A percentile compares a stretch with the other conserved stretches of the same genome.
phyloP scores from a whole-genome alignment of 2,329 filamentous ascomycete genomes.

The Aspergillus sp. region DNA sequence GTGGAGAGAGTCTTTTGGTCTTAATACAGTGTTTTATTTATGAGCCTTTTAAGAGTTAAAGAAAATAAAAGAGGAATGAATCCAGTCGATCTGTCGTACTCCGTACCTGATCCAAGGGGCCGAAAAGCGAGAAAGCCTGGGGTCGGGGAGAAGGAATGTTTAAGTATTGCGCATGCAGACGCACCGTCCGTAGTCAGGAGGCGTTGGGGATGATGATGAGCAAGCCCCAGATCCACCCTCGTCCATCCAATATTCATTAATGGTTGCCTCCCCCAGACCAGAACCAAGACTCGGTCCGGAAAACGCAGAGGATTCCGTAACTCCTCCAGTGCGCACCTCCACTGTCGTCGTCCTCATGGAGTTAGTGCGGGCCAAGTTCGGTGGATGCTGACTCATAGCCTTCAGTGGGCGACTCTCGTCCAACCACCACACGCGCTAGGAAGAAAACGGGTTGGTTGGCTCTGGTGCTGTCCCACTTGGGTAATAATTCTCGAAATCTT shows the following conservation, averaged over 20 bases:
- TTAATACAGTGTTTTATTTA: slow-evolving; percentile 3
- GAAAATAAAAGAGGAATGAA: not conserved
- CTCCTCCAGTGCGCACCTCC: not conserved
- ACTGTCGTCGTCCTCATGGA: slow-evolving; percentile 10
- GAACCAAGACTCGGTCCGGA: slow-evolving; percentile 12
- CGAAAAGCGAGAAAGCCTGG: slow-evolving; percentile 20
- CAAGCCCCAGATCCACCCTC: slow-evolving; percentile 18
- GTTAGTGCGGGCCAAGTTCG: slow-evolving; percentile 17
- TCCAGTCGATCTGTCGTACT: not conserved
- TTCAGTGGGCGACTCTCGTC: not conserved
- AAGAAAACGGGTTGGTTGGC: not conserved
- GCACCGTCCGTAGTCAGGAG: no score
- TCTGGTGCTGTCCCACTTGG: not conserved
- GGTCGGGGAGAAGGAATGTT: slow-evolving; percentile 25
- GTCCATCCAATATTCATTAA: slow-evolving; percentile 1
- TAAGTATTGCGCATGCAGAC: slow-evolving; percentile 22
- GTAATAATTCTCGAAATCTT: not conserved
- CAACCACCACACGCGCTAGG: no score
- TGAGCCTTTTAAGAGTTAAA: not conserved
- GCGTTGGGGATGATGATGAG: slow-evolving; percentile 20
- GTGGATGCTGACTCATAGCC: slow-evolving; percentile 4
- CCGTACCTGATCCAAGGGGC: slow-evolving; percentile 17
- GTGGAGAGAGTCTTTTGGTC: slow-evolving; percentile 1
- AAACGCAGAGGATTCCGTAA: slow-evolving; percentile 10
- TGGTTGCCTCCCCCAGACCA: slow-evolving; percentile 29